Evolutionary conservation across 305 asterid genomes (phyloP).

Genomic region (Fraxinus sp.): DNA sequence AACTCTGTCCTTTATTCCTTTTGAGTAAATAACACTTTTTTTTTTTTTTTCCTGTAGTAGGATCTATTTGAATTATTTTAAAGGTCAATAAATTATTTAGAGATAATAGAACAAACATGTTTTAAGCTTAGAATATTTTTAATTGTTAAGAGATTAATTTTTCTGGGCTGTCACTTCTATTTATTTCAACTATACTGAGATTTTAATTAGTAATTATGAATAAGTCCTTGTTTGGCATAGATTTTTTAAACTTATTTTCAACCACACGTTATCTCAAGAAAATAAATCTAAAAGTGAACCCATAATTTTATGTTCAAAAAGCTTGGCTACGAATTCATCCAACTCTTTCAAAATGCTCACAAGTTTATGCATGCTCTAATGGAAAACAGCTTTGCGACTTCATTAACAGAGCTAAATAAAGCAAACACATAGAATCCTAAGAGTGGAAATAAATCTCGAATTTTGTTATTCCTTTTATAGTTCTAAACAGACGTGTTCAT

Average conservation of each 20-base stretch:
- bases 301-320: not conserved
- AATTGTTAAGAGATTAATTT: not conserved
- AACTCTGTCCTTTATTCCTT: not conserved
- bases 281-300: not conserved
- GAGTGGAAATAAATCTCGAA: slow-evolving; percentile 20
- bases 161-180: too few relatives aligned
- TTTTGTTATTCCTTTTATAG: slow-evolving; percentile 19
- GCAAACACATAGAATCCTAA: not conserved
- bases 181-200: too few relatives aligned
- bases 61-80: not conserved
- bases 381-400: not conserved
- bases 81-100: not conserved
- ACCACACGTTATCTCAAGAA: too few relatives aligned
- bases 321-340: not conserved
- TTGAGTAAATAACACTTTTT: too few relatives aligned
- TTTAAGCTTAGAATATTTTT: too few relatives aligned
- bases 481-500: slow-evolving; percentile 19
- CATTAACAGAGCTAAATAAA: not conserved
- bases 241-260: too few relatives aligned
- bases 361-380: not conserved
- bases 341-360: not conserved
- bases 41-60: not conserved
- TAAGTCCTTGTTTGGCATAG: too few relatives aligned
- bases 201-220: too few relatives aligned
- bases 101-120: not conserved